Percentiles rank a stretch among this genome's conserved stretches.
These are phyloP conservation scores for Oidium heveae DNA, from an alignment of 2,329 filamentous ascomycete genomes.

Conservation along the genomic window DNA sequence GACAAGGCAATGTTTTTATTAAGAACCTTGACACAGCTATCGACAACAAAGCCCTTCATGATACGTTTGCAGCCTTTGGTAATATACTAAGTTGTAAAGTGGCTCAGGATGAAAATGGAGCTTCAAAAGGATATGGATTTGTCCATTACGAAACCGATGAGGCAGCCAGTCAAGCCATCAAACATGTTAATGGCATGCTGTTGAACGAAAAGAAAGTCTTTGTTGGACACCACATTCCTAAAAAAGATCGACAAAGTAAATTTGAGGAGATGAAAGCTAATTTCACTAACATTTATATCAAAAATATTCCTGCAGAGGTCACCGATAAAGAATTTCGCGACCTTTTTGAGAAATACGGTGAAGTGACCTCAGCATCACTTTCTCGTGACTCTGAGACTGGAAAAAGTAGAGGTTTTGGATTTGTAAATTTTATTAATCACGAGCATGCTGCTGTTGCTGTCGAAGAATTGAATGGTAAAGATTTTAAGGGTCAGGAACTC, in stretches of 20 bases:
- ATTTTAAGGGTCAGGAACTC: constrained; percentile 82
- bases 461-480: constrained; percentile 72
- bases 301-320: constrained; percentile 73
- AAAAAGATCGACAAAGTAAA: constrained; percentile 99
- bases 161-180: constrained; percentile 89
- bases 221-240: constrained; percentile 95
- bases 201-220: constrained; percentile 99
- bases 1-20: constrained; percentile 99
- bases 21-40: constrained; percentile 98
- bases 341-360: constrained; percentile 75
- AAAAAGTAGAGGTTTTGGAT: constrained; percentile 87
- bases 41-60: constrained; percentile 99
- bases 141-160: constrained; percentile 99
- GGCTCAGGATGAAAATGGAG: constrained; percentile 84
- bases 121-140: constrained; percentile 97
- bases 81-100: constrained; percentile 99
- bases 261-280: constrained; percentile 99
- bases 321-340: constrained; percentile 86
- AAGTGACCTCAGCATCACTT: constrained; percentile 87
- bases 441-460: constrained; percentile 69
- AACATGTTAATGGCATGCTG: constrained; percentile 98
- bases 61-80: constrained; percentile 95
- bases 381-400: constrained; percentile 61
- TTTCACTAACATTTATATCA: constrained; percentile 99
- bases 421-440: constrained; percentile 87